Evolutionary conservation across 306 rosid species (phyloP), one percentile per base, ranked within the genome.

Genomic region (Dalbergia cultrata): DNA sequence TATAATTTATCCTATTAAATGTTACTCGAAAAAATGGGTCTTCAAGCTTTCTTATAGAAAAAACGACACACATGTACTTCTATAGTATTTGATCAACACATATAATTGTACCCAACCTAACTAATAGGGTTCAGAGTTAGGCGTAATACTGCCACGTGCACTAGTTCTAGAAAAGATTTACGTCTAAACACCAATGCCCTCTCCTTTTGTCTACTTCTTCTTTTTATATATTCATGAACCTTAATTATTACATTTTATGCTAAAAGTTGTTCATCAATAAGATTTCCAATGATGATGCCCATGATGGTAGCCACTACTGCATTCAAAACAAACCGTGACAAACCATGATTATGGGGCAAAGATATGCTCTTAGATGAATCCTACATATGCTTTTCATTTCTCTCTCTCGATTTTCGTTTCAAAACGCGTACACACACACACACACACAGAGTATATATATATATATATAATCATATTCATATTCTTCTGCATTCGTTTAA

Each of bases 211-310:
- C 54, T 12, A 49, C 16, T 49, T 4, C 16, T 37, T 37, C 41
- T 37, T 37, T 34, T 37, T 37, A 49, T 49, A 49, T 11, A 49
- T 49, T 17, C 13, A 0, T 14, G 17, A 50, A 8, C 17, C 57
- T 50, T 50, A 50, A 4, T n/a, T 13, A 14, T 13, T 50, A 49
- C 14, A 57, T 68, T 78, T 76, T 65, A 76, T 21, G 49, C 69
- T 21, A 11, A 86, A 86, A 89, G 89, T 78, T 60, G 74, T 86
- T 64, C 6, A 43, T 80, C 18, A 77, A 33, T 80, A 45, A 74
- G 85, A 89, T 80, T 85, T 67, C 86, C 85, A 86, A 89, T 87
- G 89, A 85, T 85, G 83, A 69, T 62, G 67, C 52, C 72, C 80
- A 85, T 82, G 70, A 84, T 84, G 82, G 71, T 82, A 44, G 74